These are phyloP conservation scores for Arabidopsis hybrid DNA, from an alignment of 441 rosid genomes.

Conservation along the genomic window DNA sequence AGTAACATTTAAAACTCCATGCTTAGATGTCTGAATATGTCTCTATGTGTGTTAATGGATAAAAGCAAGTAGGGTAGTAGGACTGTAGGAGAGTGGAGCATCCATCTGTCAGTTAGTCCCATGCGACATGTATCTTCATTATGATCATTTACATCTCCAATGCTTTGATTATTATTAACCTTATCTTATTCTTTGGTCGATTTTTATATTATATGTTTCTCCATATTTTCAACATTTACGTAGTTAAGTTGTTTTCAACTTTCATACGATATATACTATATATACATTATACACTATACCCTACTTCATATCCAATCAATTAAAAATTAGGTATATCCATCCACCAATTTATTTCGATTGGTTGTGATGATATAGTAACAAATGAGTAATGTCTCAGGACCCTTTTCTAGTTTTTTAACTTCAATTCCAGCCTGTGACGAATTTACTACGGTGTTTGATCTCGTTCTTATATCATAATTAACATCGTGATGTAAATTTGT, in stretches of 20 bases:
- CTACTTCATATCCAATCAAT: not conserved
- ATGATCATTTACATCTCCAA: conserved; percentile 2
- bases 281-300: not conserved
- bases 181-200: conserved; percentile 11
- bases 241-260: conserved; percentile 12
- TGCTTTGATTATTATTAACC: conserved; percentile 3
- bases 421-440: conserved; percentile 9
- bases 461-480: conserved; percentile 16
- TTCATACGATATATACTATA: not conserved
- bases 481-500: conserved; percentile 20
- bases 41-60: conserved; percentile 13
- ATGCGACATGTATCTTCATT: conserved; percentile 28
- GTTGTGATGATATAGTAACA: conserved; percentile 28
- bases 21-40: no score
- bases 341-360: conserved; percentile 33
- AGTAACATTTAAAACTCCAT: conserved; percentile 12
- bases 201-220: conserved; percentile 19
- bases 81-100: conserved; percentile 6
- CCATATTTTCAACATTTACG: conserved; percentile 10
- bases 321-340: conserved; percentile 25
- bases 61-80: conserved; percentile 31
- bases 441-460: not conserved
- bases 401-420: not conserved
- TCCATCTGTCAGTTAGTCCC: conserved; percentile 25
- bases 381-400: conserved; percentile 13